Base-by-base conservation (phyloP, 192 early-diverging fungal species). In the Podila epicladia region DNA sequence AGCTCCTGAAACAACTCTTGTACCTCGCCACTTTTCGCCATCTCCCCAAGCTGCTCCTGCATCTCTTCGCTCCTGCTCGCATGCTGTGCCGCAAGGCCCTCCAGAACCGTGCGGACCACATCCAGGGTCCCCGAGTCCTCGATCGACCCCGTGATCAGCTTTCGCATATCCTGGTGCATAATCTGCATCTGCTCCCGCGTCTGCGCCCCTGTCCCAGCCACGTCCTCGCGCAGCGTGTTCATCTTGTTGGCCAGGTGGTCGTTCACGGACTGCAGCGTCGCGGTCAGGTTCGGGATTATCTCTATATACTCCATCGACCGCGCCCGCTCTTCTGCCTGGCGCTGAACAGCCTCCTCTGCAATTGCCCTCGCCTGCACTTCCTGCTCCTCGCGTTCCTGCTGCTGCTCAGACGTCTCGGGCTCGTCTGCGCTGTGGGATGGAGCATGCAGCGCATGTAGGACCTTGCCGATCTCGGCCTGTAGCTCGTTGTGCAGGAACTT, bases 201-300 rank as follows among this genome's bases (percentile, higher is more conserved):
- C 31, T 61, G 59, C 15, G 29, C 11, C 26, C 1, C 31, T n/a
- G 15, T 4, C 3, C 13, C 41, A 2, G 41, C 24, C 53, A 55
- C 20, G 6, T 24, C n/a, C 22, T 29, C 15, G 28, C 29, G 20
- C 19, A 37, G 22, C 0, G 11, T 58, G 17, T 66, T 49, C 19
- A 66, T 1, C 31, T 58, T 64, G 50, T 22, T n/a, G 20, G 32
- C 49, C 19, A 64, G 37, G 45, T 64, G 26, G 15, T 32, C 15
- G 37, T 64, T 62, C 11, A 77, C 33, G 19, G 22, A 37, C 31
- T 77, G 68, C 24, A 77, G 67, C 1, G 68, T 53, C n/a, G 19
- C 20, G 20, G 70, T 55, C 28, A 79, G 3, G 31, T 68, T 38
- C 7, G 70, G 70, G 28, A 68, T 67, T 50, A 72, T 62, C 7